phyloP scores from a whole-genome alignment of 352 stramenopile genomes.

The Phytophthora cajani region DNA sequence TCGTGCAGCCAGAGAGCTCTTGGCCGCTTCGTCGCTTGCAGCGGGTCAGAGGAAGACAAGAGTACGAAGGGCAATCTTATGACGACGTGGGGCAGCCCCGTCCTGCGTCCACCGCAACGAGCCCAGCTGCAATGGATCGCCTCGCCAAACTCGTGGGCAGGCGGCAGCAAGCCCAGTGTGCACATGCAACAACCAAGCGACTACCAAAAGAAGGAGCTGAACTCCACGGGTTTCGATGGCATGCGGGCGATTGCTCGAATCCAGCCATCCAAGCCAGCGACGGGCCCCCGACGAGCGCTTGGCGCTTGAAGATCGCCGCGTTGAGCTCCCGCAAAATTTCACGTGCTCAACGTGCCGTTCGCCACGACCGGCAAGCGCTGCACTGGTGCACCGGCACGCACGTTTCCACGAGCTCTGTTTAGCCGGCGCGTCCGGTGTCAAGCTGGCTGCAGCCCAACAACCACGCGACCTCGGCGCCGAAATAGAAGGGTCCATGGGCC shows the following conservation, averaged over 20 bases:
- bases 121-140: constrained; percentile 16
- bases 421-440: not conserved
- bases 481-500: constrained; percentile 33
- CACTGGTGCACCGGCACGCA: constrained; percentile 1
- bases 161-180: constrained; percentile 11
- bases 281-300: constrained; percentile 15
- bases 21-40: constrained; percentile 15
- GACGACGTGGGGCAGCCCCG: not conserved
- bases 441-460: constrained; percentile 14
- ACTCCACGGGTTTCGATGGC: constrained; percentile 21
- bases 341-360: constrained; percentile 11
- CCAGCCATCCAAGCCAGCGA: constrained; percentile 21
- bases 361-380: not conserved
- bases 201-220: constrained; percentile 36
- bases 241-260: constrained; percentile 29
- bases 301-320: constrained; percentile 7
- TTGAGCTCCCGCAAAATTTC: constrained; percentile 23
- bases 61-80: constrained; percentile 17
- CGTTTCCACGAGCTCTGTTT: constrained; percentile 6
- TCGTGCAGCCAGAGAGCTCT: not conserved
- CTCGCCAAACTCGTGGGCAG: constrained; percentile 28
- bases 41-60: not conserved
- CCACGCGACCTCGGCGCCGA: constrained; percentile 4
- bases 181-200: constrained; percentile 32
- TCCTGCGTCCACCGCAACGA: constrained; percentile 15